Base-by-base conservation (phyloP, 1,139 yeast species). In the Arxiozyma slooffiae region DNA sequence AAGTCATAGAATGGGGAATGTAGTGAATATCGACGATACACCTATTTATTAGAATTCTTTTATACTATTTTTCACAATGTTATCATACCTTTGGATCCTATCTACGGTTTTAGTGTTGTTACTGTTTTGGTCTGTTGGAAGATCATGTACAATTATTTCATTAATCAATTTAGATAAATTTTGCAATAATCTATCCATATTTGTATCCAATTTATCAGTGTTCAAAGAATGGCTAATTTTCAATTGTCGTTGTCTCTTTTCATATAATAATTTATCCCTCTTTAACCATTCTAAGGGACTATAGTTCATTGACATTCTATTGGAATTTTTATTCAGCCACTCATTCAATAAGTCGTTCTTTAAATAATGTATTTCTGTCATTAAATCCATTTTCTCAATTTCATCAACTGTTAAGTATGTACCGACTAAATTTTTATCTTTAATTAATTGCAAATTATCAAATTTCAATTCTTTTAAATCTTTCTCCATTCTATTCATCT, bases 351-450 rank as follows among this genome's bases (percentile, higher is more conserved):
- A 14, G 30, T 42, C 20, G 21, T 42, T 21, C 22, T 20, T 17
- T 18, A 42, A 38, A 42, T 42, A 42, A 42, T 42, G 48, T 21
- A 58, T 51, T 38, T 58, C 58, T 11, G 57, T 47, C 14, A 56
- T 44, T 18, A 58, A 46, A 36, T 54, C 55, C 2, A 55, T 20
- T 24, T 50, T 51, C 23, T 50, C 52, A 9, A 46, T 38, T 9
- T 49, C 48, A 16, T 52, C 49, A 38, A 45, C 37, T 14, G 53
- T 52, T 21, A 51, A 20, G 7, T 47, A 34, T 11, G 52, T 22
- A n/a, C 48, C 47, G 18, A 45, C 41, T 11, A 48, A 16, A 14
- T 24, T 38, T 4, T 30, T 38, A 34, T 48, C 46, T n/a, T 24
- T 36, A 23, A 47, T 36, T 14, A 40, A 14, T 24, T 48, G 55